phyloP scores from a whole-genome alignment of 129 eudicot genomes.

The Chrysanthemum makinoi region DNA sequence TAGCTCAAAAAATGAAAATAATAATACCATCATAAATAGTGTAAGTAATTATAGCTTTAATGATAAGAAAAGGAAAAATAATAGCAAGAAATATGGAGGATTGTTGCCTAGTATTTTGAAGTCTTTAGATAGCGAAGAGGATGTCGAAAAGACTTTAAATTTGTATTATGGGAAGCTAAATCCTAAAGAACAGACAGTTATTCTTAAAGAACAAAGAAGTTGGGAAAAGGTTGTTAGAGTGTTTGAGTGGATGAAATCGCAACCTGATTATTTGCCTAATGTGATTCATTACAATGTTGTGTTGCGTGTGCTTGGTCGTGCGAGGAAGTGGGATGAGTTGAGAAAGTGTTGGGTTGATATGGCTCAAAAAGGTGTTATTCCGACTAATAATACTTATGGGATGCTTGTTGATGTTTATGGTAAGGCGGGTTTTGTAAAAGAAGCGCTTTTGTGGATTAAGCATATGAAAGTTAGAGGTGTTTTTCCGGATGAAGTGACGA shows the following conservation, averaged over 20 bases:
- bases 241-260: conserved; percentile 84
- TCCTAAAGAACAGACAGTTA: conserved; percentile 76
- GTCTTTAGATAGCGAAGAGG: conserved; percentile 50
- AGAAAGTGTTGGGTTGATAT: conserved; percentile 90
- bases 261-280: conserved; percentile 65
- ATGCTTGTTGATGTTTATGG: conserved; percentile 94
- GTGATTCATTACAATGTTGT: conserved; percentile 86
- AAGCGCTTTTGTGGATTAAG: conserved; percentile 83
- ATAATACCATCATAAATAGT: conserved; percentile 5
- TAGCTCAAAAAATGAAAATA: conserved; percentile 32
- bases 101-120: conserved; percentile 47
- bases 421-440: conserved; percentile 79
- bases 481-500: conserved; percentile 85
- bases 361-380: conserved; percentile 64
- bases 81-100: conserved; percentile 48
- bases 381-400: conserved; percentile 67
- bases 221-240: conserved; percentile 75
- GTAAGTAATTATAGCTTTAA: conserved; percentile 23
- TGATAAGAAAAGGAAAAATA: conserved; percentile 31
- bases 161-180: conserved; percentile 53
- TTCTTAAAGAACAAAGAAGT: conserved; percentile 67
- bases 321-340: conserved; percentile 81
- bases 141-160: conserved; percentile 52
- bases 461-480: conserved; percentile 77
- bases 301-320: conserved; percentile 66